These are phyloP conservation scores for slime mould (Dictyostelium discoideum) DNA, from an alignment of 78 protist genomes.

Conservation along the genomic window dicty_2.7 NC_007089.4:1051501-1052000, in stretches of 20 bases:
- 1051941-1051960: slow-evolving; percentile 61
- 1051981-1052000: background rate
- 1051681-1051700: background rate
- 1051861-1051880: background rate
- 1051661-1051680: background rate
- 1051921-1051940: background rate
- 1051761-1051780: slow-evolving; percentile 33
- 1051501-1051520: background rate
- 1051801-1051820: slow-evolving; percentile 43
- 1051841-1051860: slow-evolving; percentile 22
- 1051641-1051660: slow-evolving; percentile 26
- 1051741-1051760: slow-evolving; percentile 40
- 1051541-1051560: slow-evolving; percentile 6
- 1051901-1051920: slow-evolving; percentile 5
- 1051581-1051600: slow-evolving; percentile 21
- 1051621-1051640: background rate
- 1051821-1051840: slow-evolving; percentile 29
- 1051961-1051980: background rate
- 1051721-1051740: background rate
- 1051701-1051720: background rate
- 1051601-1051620: background rate
- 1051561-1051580: background rate
- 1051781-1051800: slow-evolving; percentile 57
- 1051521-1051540: background rate
- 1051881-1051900: slow-evolving; percentile 3